Conservation (phyloP, 148 eudicot genomes). For the Rhododendron williamsianum region DNA sequence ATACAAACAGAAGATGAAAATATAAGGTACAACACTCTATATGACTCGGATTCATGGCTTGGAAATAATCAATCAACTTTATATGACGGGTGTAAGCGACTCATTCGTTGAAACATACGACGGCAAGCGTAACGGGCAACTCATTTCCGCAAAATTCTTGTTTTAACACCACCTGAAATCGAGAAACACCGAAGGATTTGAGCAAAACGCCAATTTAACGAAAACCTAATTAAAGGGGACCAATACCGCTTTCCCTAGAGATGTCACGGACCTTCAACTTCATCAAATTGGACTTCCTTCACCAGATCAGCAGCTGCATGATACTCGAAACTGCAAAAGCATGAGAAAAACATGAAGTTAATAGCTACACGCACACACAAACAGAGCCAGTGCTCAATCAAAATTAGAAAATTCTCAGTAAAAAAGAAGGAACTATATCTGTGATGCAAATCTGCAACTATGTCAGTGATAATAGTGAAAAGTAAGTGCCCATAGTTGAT, state of each 20-base stretch:
- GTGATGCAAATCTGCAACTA: background rate
- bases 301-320: slow-evolving; percentile 81
- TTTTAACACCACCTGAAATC: slow-evolving; percentile 70
- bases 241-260: background rate
- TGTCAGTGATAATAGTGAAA: background rate
- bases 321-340: slow-evolving; percentile 41
- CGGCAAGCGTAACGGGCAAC: slow-evolving; percentile 8
- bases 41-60: background rate
- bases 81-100: background rate
- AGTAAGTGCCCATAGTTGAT: background rate
- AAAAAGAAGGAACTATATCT: background rate
- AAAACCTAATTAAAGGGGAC: background rate
- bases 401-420: background rate
- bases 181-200: slow-evolving; percentile 11
- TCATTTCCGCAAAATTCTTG: slow-evolving; percentile 53
- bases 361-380: background rate
- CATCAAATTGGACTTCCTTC: slow-evolving; percentile 81
- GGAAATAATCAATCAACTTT: background rate
- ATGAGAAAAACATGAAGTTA: background rate
- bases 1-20: background rate
- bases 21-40: background rate
- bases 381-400: background rate
- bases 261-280: slow-evolving; percentile 64
- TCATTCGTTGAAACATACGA: background rate
- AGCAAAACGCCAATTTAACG: slow-evolving; percentile 1